Evolutionary conservation across 2,329 filamentous ascomycete species (phyloP).

Genomic region (Hypoxylon sp.): DNA sequence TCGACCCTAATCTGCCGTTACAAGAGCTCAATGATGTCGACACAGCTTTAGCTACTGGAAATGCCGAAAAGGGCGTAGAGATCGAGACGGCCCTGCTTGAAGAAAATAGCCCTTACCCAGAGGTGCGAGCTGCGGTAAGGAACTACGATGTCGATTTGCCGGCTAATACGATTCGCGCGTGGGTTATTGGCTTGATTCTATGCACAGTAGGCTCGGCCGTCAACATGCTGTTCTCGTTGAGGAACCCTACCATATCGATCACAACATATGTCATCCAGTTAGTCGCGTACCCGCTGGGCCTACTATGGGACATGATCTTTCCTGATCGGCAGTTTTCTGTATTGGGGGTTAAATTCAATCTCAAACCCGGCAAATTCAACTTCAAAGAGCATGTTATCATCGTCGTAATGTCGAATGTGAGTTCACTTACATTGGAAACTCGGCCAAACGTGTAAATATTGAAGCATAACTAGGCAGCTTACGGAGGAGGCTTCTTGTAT

Average conservation of each 20-base stretch:
- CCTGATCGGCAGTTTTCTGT: slow-evolving; percentile 54
- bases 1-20: slow-evolving; percentile 70
- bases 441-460: slow-evolving; percentile 7
- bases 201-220: slow-evolving; percentile 71
- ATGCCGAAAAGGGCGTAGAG: slow-evolving; percentile 62
- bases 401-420: slow-evolving; percentile 75
- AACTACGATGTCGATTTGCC: slow-evolving; percentile 68
- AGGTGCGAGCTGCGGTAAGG: slow-evolving; percentile 58
- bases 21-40: slow-evolving; percentile 68
- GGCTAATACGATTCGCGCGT: slow-evolving; percentile 72
- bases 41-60: slow-evolving; percentile 60
- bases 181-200: slow-evolving; percentile 70
- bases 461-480: slow-evolving; percentile 63
- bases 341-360: slow-evolving; percentile 56
- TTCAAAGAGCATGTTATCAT: slow-evolving; percentile 59
- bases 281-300: slow-evolving; percentile 64
- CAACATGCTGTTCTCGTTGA: slow-evolving; percentile 68
- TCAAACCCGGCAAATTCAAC: slow-evolving; percentile 59
- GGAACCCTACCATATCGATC: slow-evolving; percentile 66
- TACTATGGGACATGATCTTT: slow-evolving; percentile 56
- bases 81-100: slow-evolving; percentile 64
- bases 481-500: slow-evolving; percentile 71
- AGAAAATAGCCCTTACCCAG: slow-evolving; percentile 71
- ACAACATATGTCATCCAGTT: slow-evolving; percentile 70
- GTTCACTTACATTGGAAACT: slow-evolving; percentile 47